Evolutionary conservation across 2,329 filamentous ascomycete genomes (phyloP), one percentile per base, ranked within the genome.

Genomic region (Fusarium abutilonis): DNA sequence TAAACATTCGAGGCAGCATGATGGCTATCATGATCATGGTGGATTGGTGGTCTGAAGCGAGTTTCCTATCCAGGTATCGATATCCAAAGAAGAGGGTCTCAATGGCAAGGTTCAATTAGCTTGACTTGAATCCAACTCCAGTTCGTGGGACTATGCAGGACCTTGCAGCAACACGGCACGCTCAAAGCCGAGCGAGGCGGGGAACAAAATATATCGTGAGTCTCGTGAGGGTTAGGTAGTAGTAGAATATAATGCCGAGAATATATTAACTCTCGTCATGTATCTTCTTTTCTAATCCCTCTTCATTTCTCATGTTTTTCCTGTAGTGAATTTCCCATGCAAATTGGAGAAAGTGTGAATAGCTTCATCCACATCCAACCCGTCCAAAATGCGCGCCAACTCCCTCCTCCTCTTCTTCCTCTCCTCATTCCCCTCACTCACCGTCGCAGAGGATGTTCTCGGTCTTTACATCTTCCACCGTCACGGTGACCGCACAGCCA

Each of bases 401-500:
- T 69, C 76, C 21, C 58, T 80, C 53, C 67, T 81, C 55, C 65
- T 70, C 40, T 56, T 67, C 38, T 62, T 80, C 29, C 57, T 67
- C 38, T 63, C 80, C 60, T 74, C 79, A 38, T 69, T 79, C 44
- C 72, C 77, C 49, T 67, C 79, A 44, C 59, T 78, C 56, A 42
- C 71, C 75, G 41, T 67, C 60, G 78, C 78, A 17, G 91, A 96
- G 79, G 90, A 88, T 1, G 82, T 95, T 26, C 82, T 96, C 14
- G 93, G 92, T 48, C 87, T 89, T 41, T 95, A 93, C 76, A 87
- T 97, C 76, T 96, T 96, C 81, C 87, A 92, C 68, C 90, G 93
- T 41, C 93, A 97, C 78, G 93, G 93, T 55, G 93, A 97, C 76
- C 87, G 93, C 52, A 94, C 92, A 1, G 79, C 91, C 63, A 97